Conservation (phyloP, 306 rosid genomes). For the Lithocarpus polystachyus region DNA sequence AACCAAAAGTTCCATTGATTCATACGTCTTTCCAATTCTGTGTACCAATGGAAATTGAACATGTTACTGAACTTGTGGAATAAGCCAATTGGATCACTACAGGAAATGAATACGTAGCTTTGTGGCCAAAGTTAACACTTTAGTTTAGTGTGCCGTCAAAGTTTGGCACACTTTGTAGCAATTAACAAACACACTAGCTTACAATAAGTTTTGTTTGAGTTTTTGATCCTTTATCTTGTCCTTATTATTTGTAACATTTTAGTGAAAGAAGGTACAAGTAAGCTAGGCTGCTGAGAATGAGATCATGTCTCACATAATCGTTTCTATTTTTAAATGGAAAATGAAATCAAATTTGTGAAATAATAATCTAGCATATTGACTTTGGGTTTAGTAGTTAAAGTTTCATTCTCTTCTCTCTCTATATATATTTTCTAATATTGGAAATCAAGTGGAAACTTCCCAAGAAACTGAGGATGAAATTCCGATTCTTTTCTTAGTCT, state of each 20-base stretch:
- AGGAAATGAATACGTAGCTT: not conserved
- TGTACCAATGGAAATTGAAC: not conserved
- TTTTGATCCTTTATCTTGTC: not conserved
- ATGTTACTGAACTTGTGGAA: not conserved
- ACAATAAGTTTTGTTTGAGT: no score
- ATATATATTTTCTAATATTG: no score
- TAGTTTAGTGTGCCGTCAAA: slow-evolving; percentile 19
- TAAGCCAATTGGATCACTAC: not conserved
- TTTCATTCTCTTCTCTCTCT: no score
- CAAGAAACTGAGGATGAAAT: no score
- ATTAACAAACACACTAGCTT: not conserved
- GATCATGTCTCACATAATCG: no score
- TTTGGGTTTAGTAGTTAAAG: no score
- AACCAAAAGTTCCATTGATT: not conserved
- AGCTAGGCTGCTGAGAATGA: no score
- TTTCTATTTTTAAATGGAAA: no score
- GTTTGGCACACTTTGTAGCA: slow-evolving; percentile 10
- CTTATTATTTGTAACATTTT: not conserved
- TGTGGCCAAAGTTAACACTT: not conserved
- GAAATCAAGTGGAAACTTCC: no score
- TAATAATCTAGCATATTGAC: no score
- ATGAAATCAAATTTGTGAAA: no score
- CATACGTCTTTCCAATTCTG: not conserved
- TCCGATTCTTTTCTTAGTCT: no score
- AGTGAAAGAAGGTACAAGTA: not conserved